Percentiles rank a stretch among this genome's conserved stretches.
phyloP scores from a whole-genome alignment of 768 basidiomycete genomes.

The Lentinula lateritia region DNA sequence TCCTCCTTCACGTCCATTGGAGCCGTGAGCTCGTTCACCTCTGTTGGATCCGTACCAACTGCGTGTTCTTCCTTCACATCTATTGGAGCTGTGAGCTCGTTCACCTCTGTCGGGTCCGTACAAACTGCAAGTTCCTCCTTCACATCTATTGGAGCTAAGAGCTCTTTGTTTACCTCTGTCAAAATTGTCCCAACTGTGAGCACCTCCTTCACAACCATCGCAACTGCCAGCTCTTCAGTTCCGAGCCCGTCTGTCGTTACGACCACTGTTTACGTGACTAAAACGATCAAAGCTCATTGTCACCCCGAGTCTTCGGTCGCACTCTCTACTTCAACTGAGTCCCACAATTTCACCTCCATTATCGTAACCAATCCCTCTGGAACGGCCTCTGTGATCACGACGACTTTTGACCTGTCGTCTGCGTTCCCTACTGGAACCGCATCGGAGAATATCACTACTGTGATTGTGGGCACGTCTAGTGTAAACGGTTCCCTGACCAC shows the following conservation, averaged over 20 bases:
- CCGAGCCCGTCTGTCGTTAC: background rate
- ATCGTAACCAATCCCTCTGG: background rate
- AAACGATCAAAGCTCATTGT: background rate
- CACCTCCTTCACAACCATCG: background rate
- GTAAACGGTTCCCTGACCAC: background rate
- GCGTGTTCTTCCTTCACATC: background rate
- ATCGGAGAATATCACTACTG: background rate
- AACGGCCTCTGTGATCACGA: background rate
- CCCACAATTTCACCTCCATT: background rate
- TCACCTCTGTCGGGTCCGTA: background rate
- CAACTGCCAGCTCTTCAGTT: background rate
- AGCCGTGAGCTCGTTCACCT: background rate
- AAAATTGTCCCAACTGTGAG: background rate
- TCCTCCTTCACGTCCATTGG: background rate
- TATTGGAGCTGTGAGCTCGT: background rate
- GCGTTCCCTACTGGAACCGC: background rate
- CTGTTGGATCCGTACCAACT: background rate
- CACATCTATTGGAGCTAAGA: background rate
- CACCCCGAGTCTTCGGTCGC: background rate
- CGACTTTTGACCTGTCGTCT: background rate
- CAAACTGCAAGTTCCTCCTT: background rate
- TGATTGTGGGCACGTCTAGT: background rate
- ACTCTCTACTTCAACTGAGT: background rate
- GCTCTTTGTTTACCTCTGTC: background rate
- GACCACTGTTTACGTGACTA: background rate